Evolutionary conservation across 257 asterid species (phyloP), one percentile per base, ranked within the genome.

Genomic region (Lavandula angustifolia): DNA sequence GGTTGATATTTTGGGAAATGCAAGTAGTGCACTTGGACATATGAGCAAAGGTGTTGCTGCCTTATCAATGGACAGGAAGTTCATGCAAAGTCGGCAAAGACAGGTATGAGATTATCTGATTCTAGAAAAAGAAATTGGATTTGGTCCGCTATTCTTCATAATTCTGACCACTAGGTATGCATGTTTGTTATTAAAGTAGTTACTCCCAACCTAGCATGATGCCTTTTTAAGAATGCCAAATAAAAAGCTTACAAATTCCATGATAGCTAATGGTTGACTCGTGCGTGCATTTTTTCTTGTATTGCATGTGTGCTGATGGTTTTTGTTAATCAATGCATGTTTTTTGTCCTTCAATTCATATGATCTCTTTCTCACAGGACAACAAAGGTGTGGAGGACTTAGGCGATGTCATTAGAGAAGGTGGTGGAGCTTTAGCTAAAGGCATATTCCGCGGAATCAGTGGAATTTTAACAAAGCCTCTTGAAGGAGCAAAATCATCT

Each of bases 41-140:
- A 94, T 94, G 99, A 94, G 99, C 92, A 94, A 94, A 83, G 99
- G 99, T 66, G 97, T 94, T 76, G 99, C 99, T 63, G 99, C 99
- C 47, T 80, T 94, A 80, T 94, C 99, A 60, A 94, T 94, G 99
- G 99, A 94, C 80, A 90, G 86, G 78, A 94, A 94, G 80, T 94
- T 94, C 77, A 94, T 94, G 66, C 97, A 94, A 77, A 84, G 99
- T 76, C 97, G 99, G 38, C 96, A 89, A 86, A 85, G 87, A 76
- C 89, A 94, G 97, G 99, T 89, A 57, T 66, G 66, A 74, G 32
- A 31, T 56, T 29, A 47, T 50, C 17, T 35, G 46, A 34, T 55
- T 64, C 49, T 51, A 4, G 18, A 63, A 43, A 56, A 31, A 12
- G 16, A n/a, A 54, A 13, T 16, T 18, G 7, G 7, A 34, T 40